Evolutionary conservation across 345 rosid genomes (phyloP), one percentile per base, ranked within the genome.

Genomic region (Lumnitzera littorea): DNA sequence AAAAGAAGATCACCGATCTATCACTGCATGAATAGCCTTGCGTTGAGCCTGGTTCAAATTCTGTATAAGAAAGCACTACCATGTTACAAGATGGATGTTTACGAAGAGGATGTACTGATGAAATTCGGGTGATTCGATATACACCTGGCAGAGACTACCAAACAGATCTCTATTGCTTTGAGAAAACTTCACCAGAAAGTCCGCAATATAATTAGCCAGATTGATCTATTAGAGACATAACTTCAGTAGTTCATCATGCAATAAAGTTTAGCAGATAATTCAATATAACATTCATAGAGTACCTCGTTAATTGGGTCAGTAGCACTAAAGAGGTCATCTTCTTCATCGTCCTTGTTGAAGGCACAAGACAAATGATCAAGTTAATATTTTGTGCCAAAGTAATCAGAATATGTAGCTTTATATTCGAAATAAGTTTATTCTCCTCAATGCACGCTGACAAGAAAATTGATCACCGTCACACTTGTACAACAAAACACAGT

Each of bases 301-400:
- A 91, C 95, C 98, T 88, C 82, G 16, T 88, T 91, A 15, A 91
- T 81, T 13, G 95, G 84, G 71, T 91, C 98, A 23, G 64, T 69
- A 57, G 60, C 71, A 50, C 75, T 66, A 24, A 75, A 75, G 48
- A 65, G 58, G 64, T 82, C 81, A 55, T 82, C 89, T 49, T 79
- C 89, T 62, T 72, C 81, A 20, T 80, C 72, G 91, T 87, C 66
- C 46, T 69, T 56, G 29, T 31, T 16, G 23, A 62, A 31, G n/a
- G 43, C 53, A 53, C 16, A 24, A 24, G 46, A 48, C 58, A 62
- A 13, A 29, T 66, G 25, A 24, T 51, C 48, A 53, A 17, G 46
- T 62, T 47, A 53, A 62, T 63, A 53, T 46, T 47, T 46, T 2
- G 29, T 53, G 11, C 7, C 31, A 27, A 50, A 51, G 15, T 57